phyloP scores from a whole-genome alignment of 2,329 filamentous ascomycete species.

The Ophiostoma ips region DNA sequence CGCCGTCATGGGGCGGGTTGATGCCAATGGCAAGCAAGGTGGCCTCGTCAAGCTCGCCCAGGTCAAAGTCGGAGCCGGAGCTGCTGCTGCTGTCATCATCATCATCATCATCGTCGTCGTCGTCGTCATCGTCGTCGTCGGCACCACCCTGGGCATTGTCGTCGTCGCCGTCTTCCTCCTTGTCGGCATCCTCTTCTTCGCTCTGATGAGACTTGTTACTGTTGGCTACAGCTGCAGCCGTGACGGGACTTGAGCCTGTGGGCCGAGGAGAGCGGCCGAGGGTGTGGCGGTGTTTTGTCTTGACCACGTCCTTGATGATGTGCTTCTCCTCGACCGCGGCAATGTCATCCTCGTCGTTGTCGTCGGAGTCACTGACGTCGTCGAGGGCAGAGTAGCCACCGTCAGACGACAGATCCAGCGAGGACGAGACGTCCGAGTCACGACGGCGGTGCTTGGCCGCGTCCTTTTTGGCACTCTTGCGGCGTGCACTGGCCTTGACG shows the following conservation, averaged over 20 bases:
- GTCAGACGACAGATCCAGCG: conserved; percentile 49
- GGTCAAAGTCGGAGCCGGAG: conserved; percentile 22
- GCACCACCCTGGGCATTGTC: conserved; percentile 16
- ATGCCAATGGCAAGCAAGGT: conserved; percentile 20
- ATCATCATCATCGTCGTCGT: conserved; percentile 26
- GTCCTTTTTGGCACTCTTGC: conserved; percentile 28
- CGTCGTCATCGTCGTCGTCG: conserved; percentile 17
- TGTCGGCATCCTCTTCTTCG: conserved; percentile 26
- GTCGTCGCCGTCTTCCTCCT: conserved; percentile 25
- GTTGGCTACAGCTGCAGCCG: not conserved
- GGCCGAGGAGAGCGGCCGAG: conserved; percentile 38
- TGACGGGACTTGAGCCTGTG: conserved; percentile 12
- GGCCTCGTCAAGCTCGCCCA: conserved; percentile 24
- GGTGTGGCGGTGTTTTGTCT: conserved; percentile 16
- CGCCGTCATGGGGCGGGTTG: conserved; percentile 23
- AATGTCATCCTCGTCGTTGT: conserved; percentile 68
- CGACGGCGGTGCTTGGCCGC: conserved; percentile 32
- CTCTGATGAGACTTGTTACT: conserved; percentile 14
- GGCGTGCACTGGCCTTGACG: conserved; percentile 21
- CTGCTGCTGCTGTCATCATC: conserved; percentile 20
- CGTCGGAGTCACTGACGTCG: conserved; percentile 61
- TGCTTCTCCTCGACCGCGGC: conserved; percentile 65
- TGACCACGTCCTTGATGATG: conserved; percentile 39
- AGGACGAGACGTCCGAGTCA: conserved; percentile 38
- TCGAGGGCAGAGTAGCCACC: conserved; percentile 64